Percentiles rank a stretch among this genome's conserved stretches.
These are phyloP conservation scores for Pleurotus tuoliensis DNA, from an alignment of 768 basidiomycete genomes.

Conservation along the genomic window DNA sequence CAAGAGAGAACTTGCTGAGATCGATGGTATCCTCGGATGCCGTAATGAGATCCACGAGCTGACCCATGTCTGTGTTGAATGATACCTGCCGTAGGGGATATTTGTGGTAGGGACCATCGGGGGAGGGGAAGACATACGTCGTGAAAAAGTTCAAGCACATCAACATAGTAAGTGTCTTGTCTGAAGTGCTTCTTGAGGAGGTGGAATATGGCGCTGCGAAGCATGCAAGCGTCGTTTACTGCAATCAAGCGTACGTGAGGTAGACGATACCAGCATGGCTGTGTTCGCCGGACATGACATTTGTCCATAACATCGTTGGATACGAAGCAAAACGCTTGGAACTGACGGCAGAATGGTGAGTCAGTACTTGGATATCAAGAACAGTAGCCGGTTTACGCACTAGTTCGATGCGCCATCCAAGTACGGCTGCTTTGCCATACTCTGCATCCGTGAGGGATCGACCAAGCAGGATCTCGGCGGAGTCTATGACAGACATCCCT, in stretches of 20 bases:
- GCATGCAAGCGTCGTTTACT: constrained; percentile 95
- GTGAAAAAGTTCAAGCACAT: constrained; percentile 87
- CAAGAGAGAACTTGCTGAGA: constrained; percentile 81
- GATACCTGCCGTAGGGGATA: constrained; percentile 32
- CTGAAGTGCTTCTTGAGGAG: constrained; percentile 86
- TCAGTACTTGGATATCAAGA: background rate
- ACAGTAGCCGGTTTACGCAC: constrained; percentile 40
- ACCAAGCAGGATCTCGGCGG: constrained; percentile 81
- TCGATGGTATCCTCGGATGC: constrained; percentile 89
- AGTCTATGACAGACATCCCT: constrained; percentile 90
- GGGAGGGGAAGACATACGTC: constrained; percentile 32
- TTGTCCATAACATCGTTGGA: constrained; percentile 96
- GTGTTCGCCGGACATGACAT: constrained; percentile 89
- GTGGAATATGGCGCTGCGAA: constrained; percentile 88
- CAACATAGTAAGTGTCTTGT: constrained; percentile 72
- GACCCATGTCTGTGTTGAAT: constrained; percentile 92
- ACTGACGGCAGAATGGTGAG: constrained; percentile 33
- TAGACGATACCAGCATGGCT: constrained; percentile 87
- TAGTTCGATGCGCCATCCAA: constrained; percentile 95
- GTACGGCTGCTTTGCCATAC: constrained; percentile 79
- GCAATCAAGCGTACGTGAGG: constrained; percentile 76
- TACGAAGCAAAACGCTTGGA: constrained; percentile 96
- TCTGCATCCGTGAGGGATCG: constrained; percentile 69
- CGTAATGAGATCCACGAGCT: constrained; percentile 91
- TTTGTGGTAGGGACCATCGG: background rate